Evolutionary conservation across 2,329 filamentous ascomycete genomes (phyloP).

Genomic region (Rhinocladiella similis): DNA sequence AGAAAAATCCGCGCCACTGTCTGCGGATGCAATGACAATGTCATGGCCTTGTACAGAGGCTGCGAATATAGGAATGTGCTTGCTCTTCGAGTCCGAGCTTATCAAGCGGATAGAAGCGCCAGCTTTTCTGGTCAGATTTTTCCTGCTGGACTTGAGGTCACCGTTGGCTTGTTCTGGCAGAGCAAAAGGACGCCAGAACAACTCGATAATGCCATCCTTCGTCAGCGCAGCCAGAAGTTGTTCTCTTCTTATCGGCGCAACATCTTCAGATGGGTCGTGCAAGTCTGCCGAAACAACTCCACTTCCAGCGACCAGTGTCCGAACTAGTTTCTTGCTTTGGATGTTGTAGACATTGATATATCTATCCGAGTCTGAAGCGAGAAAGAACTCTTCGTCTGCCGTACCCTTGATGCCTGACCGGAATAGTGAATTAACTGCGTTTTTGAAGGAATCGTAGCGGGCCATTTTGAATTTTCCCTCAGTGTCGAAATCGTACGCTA

Average conservation of each 20-base stretch:
- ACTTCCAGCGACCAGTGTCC: conserved; percentile 51
- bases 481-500: conserved; percentile 45
- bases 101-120: conserved; percentile 48
- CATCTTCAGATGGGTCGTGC: conserved; percentile 32
- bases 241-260: conserved; percentile 29
- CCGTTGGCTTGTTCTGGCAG: conserved; percentile 34
- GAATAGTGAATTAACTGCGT: conserved; percentile 49
- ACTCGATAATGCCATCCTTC: conserved; percentile 49
- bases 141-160: conserved; percentile 31
- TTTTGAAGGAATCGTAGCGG: conserved; percentile 51
- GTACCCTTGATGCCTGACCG: conserved; percentile 40
- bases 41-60: conserved; percentile 47
- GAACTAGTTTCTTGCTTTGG: conserved; percentile 42
- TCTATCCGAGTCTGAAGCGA: conserved; percentile 51
- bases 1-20: conserved; percentile 50
- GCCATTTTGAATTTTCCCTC: conserved; percentile 38
- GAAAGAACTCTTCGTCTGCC: conserved; percentile 39
- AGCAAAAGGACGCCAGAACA: conserved; percentile 51
- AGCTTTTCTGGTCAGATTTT: conserved; percentile 45
- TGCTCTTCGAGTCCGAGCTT: conserved; percentile 41
- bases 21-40: conserved; percentile 49
- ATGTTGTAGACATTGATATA: conserved; percentile 53
- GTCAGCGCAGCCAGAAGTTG: conserved; percentile 49
- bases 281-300: conserved; percentile 44
- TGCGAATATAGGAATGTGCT: conserved; percentile 44